phyloP scores from a whole-genome alignment of 2,329 filamentous ascomycete genomes.

The Colletotrichum cereale region DNA sequence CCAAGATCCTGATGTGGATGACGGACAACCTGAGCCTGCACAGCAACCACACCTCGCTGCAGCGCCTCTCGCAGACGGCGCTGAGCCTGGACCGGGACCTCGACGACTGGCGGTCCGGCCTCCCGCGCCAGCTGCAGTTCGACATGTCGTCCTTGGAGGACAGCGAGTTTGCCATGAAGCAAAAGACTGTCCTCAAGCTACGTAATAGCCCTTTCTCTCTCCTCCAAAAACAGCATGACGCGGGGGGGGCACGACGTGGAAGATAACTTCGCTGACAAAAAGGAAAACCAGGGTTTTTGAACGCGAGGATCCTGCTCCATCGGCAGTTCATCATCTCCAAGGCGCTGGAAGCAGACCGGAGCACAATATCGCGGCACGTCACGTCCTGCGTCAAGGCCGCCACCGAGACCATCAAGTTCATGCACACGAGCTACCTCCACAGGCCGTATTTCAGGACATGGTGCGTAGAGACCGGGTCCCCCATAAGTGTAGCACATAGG shows the following conservation, averaged over 20 bases:
- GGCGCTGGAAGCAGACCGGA: slow-evolving; percentile 19
- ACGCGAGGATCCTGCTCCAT: slow-evolving; percentile 31
- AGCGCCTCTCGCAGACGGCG: slow-evolving; percentile 31
- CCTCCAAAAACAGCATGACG: accelerated
- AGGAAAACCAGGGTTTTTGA: slow-evolving; percentile 14
- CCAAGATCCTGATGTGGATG: slow-evolving; percentile 40
- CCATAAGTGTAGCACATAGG: too few relatives aligned
- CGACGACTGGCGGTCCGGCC: slow-evolving; percentile 30
- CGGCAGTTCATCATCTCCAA: slow-evolving; percentile 35
- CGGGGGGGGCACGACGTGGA: too few relatives aligned
- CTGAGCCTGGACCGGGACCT: slow-evolving; percentile 27
- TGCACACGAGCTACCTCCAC: slow-evolving; percentile 38
- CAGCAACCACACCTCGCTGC: slow-evolving; percentile 31
- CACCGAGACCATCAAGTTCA: slow-evolving; percentile 32
- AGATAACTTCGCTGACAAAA: not conserved
- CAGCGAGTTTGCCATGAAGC: slow-evolving; percentile 38
- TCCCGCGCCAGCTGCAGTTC: slow-evolving; percentile 22
- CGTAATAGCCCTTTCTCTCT: not conserved
- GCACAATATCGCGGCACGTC: slow-evolving; percentile 25
- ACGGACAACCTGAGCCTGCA: slow-evolving; percentile 34
- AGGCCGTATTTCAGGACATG: slow-evolving; percentile 37
- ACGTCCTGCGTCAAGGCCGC: slow-evolving; percentile 26
- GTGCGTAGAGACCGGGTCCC: too few relatives aligned
- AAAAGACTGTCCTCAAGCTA: slow-evolving; percentile 33
- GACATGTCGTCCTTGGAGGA: slow-evolving; percentile 33